Evolutionary conservation across 2,329 filamentous ascomycete genomes (phyloP).

Genomic region (Neonectria hederae): DNA sequence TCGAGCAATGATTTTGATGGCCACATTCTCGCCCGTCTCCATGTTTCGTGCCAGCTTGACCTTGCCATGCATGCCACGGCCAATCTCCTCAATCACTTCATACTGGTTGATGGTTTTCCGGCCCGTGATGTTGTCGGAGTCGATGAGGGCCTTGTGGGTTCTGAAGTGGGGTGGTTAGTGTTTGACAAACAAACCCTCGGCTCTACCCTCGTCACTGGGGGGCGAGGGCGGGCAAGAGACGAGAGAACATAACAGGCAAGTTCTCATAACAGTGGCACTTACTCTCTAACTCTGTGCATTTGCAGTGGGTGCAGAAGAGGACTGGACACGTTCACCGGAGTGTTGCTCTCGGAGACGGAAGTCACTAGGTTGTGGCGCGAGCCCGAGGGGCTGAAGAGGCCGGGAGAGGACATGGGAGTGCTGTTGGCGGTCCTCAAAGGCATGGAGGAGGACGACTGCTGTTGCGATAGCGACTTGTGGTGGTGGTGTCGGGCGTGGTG

Average conservation of each 20-base stretch:
- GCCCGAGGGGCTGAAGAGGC: slow-evolving; percentile 66
- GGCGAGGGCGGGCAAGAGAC: slow-evolving; percentile 16
- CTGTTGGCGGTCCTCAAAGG: slow-evolving; percentile 61
- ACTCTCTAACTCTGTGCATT: slow-evolving; percentile 80
- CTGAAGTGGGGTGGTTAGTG: slow-evolving; percentile 51
- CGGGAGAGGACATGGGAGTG: slow-evolving; percentile 69
- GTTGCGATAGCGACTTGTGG: slow-evolving; percentile 43
- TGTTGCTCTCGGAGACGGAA: slow-evolving; percentile 63
- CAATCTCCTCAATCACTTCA: slow-evolving; percentile 95
- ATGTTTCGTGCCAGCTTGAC: slow-evolving; percentile 92
- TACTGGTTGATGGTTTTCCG: slow-evolving; percentile 98
- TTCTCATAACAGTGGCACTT: slow-evolving; percentile 51
- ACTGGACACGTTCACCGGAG: slow-evolving; percentile 60
- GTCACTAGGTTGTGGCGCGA: slow-evolving; percentile 54
- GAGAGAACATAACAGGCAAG: slow-evolving; percentile 14
- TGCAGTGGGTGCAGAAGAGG: slow-evolving; percentile 77
- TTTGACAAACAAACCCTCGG: slow-evolving; percentile 24
- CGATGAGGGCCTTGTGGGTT: slow-evolving; percentile 90
- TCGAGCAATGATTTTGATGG: slow-evolving; percentile 98
- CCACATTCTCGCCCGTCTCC: slow-evolving; percentile 79
- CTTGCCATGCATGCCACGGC: slow-evolving; percentile 95
- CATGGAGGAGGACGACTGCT: slow-evolving; percentile 47
- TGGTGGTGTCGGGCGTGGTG: slow-evolving; percentile 35
- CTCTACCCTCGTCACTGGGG: slow-evolving; percentile 8
- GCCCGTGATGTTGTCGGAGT: slow-evolving; percentile 87